A percentile compares a stretch with the other conserved stretches of the same genome.
These are phyloP conservation scores for Nidula microcarpa DNA, from an alignment of 768 basidiomycete genomes.

Conservation along the genomic window DNA sequence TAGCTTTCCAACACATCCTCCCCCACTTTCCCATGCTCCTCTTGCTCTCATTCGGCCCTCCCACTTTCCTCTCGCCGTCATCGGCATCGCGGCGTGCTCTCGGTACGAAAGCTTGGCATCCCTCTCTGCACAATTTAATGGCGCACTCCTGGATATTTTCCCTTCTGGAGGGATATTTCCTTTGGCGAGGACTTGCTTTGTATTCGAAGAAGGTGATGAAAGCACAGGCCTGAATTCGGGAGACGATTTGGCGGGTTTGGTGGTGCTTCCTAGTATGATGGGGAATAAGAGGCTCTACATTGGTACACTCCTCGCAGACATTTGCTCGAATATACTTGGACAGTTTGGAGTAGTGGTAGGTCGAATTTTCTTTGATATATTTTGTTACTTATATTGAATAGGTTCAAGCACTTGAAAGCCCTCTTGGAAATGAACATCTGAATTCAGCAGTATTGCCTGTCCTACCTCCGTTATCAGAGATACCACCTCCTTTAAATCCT, in stretches of 20 bases:
- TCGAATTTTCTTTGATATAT: neutral
- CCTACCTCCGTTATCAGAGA: slow-evolving; percentile 57
- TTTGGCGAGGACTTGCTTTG: slow-evolving; percentile 77
- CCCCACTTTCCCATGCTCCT: slow-evolving; percentile 60
- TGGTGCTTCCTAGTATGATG: slow-evolving; percentile 81
- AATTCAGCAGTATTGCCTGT: slow-evolving; percentile 65
- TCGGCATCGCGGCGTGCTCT: slow-evolving; percentile 79
- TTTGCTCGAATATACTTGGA: slow-evolving; percentile 82
- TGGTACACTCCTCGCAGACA: slow-evolving; percentile 82
- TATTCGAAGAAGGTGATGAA: slow-evolving; percentile 74
- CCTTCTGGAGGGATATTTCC: slow-evolving; percentile 69
- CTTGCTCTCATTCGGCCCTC: slow-evolving; percentile 76
- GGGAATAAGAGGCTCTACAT: slow-evolving; percentile 87
- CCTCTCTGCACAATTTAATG: slow-evolving; percentile 65
- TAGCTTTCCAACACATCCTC: slow-evolving; percentile 72
- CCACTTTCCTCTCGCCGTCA: slow-evolving; percentile 81
- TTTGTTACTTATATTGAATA: slow-evolving; percentile 20
- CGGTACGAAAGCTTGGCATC: slow-evolving; percentile 48
- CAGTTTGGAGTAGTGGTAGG: slow-evolving; percentile 85
- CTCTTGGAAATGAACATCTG: slow-evolving; percentile 82
- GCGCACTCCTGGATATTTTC: slow-evolving; percentile 60
- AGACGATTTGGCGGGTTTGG: slow-evolving; percentile 57
- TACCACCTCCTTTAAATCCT: slow-evolving; percentile 54
- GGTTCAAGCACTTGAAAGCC: slow-evolving; percentile 79
- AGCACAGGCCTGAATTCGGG: slow-evolving; percentile 52